A percentile compares a stretch with the other conserved stretches of the same genome.
phyloP scores from a whole-genome alignment of 2,329 filamentous ascomycete species.

The Dactylonectria macrodidyma region DNA sequence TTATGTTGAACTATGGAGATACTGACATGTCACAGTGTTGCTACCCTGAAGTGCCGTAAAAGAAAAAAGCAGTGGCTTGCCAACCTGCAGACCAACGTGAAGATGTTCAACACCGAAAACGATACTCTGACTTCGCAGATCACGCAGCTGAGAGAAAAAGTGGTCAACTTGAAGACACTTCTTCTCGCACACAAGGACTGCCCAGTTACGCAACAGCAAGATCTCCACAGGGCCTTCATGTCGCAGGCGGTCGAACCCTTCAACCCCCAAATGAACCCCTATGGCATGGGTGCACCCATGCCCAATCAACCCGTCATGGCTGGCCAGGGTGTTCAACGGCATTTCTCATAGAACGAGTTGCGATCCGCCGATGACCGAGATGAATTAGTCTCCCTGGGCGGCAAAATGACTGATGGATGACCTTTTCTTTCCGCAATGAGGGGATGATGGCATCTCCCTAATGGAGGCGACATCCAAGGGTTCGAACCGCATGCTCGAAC shows the following conservation, averaged over 20 bases:
- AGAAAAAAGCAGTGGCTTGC: constrained; percentile 99
- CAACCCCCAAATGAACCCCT: no score
- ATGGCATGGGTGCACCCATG: constrained; percentile 70
- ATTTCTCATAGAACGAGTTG: constrained; percentile 66
- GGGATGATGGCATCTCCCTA: constrained; percentile 20
- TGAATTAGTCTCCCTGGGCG: constrained; percentile 4
- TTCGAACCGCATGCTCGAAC: no score
- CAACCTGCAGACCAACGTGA: constrained; percentile 96
- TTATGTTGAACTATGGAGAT: background rate
- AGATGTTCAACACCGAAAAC: constrained; percentile 92
- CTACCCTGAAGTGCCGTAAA: constrained; percentile 95
- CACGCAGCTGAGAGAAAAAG: no score
- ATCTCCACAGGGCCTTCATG: no score
- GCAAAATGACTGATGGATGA: constrained; percentile 31
- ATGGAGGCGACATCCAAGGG: background rate
- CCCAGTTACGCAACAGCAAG: no score
- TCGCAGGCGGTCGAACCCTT: no score
- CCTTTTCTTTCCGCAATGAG: constrained; percentile 43
- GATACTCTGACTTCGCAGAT: no score
- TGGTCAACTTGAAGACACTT: no score
- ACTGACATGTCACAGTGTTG: constrained; percentile 74
- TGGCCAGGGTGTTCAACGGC: constrained; percentile 68
- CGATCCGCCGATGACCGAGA: constrained; percentile 19
- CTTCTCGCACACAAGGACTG: no score
- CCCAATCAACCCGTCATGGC: constrained; percentile 69